These are phyloP conservation scores for Cutaneotrichosporon mucoides DNA, from an alignment of 1,284 basidiomycete species.

Conservation along the genomic window DNA sequence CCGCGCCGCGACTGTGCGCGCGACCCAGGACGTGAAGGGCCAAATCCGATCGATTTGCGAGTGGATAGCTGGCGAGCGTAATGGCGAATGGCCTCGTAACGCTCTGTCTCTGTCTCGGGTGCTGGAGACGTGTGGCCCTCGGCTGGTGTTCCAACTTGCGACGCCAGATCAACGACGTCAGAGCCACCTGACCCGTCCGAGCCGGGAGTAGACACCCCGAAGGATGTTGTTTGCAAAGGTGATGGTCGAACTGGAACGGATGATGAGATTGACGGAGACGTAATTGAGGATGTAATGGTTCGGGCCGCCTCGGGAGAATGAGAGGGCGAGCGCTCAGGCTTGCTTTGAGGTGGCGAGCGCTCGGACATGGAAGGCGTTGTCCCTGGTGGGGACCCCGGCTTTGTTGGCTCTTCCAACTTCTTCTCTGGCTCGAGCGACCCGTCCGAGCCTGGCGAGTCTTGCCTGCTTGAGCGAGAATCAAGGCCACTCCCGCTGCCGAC, in stretches of 20 bases:
- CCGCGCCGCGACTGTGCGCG: conserved; percentile 14
- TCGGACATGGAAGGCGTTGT: not conserved
- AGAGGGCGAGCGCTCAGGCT: not conserved
- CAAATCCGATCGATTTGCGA: conserved; percentile 4
- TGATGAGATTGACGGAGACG: not conserved
- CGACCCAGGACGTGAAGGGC: conserved; percentile 3
- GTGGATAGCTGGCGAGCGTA: conserved; percentile 24
- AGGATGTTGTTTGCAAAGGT: not conserved
- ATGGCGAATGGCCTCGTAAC: conserved; percentile 35
- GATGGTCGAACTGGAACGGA: not conserved
- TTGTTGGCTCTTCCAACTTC: not conserved
- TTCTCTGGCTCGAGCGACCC: not conserved
- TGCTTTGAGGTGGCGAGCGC: not conserved
- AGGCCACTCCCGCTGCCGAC: conserved; percentile 22
- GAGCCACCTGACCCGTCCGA: not conserved
- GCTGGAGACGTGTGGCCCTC: conserved; percentile 7
- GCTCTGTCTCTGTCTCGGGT: conserved; percentile 16
- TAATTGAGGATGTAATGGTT: not conserved
- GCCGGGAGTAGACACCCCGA: not conserved
- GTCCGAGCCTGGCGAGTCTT: not conserved
- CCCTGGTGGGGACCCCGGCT: not conserved
- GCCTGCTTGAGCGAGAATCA: not conserved
- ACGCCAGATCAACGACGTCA: not conserved
- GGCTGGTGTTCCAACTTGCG: not conserved
- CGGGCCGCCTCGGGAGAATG: not conserved